phyloP scores from a whole-genome alignment of 805 yeast species.

The Metschnikowia rubicola region DNA sequence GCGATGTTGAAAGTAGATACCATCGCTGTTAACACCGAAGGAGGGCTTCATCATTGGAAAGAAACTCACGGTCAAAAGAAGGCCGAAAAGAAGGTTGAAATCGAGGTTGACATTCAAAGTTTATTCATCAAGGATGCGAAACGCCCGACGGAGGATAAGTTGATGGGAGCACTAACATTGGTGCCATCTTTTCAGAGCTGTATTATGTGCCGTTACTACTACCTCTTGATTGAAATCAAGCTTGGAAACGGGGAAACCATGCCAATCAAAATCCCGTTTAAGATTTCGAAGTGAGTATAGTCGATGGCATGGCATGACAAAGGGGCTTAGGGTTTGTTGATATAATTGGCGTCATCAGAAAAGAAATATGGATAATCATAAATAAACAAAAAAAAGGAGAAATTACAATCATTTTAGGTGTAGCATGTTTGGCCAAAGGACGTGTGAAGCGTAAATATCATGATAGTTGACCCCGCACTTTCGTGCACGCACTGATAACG shows the following conservation, averaged over 20 bases:
- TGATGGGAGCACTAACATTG: conserved; percentile 17
- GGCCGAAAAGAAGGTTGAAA: conserved; percentile 4
- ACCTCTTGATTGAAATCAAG: conserved; percentile 18
- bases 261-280: conserved; percentile 20
- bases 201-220: conserved; percentile 27
- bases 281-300: conserved; percentile 6
- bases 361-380: too few relatives aligned
- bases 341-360: too few relatives aligned
- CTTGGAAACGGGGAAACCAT: conserved; percentile 20
- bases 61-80: neutral
- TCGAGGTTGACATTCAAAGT: conserved; percentile 14
- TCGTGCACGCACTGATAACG: too few relatives aligned
- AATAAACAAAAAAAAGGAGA: too few relatives aligned
- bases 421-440: too few relatives aligned
- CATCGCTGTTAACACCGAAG: conserved; percentile 6
- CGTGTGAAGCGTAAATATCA: too few relatives aligned
- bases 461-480: too few relatives aligned
- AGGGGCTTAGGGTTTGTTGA: neutral
- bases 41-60: conserved; percentile 15
- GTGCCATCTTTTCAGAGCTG: conserved; percentile 31
- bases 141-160: conserved; percentile 13
- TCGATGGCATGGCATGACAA: neutral
- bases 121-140: conserved; percentile 11
- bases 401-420: too few relatives aligned
- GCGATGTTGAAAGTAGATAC: conserved; percentile 19